Base-by-base conservation (phyloP, 768 basidiomycete species). In the Trametes villosa region DNA sequence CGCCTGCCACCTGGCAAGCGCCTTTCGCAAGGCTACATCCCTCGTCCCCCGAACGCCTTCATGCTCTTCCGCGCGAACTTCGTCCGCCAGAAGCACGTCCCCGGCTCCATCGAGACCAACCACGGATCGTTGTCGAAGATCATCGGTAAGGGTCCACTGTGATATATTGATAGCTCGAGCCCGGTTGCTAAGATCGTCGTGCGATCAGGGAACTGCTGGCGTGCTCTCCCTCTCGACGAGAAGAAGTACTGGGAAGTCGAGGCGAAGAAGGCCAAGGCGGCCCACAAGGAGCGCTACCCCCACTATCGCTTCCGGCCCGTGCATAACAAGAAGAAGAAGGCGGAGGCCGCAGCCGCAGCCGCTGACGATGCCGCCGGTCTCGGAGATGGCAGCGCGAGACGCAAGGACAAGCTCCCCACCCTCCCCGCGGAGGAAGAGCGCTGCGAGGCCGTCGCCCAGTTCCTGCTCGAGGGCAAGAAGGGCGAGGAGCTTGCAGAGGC, bases 11-110 rank as follows among this genome's bases (percentile, higher is more conserved):
- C 84, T 0, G 85, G 83, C 60, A 89, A 86, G 76, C 81, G 86
- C 47, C 80, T 81, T 51, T 90, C 74, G 76, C 86, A 87, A 59
- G 79, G 80, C 47, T 86, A 86, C 70, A 83, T 93, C 46, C 87
- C 87, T 34, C 86, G 92, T 11, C 93, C 93, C 2, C 81, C 89
- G 48, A 96, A 94, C 70, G 88, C 92, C 17, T 96, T 94, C 79
- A 92, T 94, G 77, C 79, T 94, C 61, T 94, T 86, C 71, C 86
- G 92, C 36, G 90, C 86, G 13, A 84, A 83, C 72, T 83, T 89
- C 46, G 71, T 76, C 15, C 70, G 70, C 24, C 79, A 81, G 52
- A 78, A 82, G 40, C 81, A 82, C 53, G 79, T 82, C 20, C 81
- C 81, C 9, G 81, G 81, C 0, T 77, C 79, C 11, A 81, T 82